Evolutionary conservation across 208 protist genomes (phyloP), one percentile per base, ranked within the genome.

Genomic region (Wallacemonas collosoma): DNA sequence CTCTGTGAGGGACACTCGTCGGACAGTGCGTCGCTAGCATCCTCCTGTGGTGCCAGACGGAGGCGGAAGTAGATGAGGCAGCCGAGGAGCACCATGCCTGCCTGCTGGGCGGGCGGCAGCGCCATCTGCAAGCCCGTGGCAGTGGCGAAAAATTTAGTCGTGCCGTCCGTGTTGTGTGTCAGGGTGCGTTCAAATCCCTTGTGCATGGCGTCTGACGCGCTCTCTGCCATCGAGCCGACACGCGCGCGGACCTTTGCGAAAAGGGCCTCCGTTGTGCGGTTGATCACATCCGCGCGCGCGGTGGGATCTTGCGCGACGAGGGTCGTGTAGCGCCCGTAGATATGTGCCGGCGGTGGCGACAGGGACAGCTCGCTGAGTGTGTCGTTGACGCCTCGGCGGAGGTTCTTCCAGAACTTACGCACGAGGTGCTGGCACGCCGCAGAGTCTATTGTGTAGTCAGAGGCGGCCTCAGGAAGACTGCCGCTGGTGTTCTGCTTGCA

Each of bases 41-140:
- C 62, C 15, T 17, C 62, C 2, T 36, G 61, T 0, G 71, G 54
- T 12, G 44, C 56, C 55, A 91, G 73, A 61, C 84, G 77, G 40
- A 96, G 77, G 14, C 87, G 85, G 73, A 93, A 95, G 79, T 95
- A 96, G 50, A 94, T 15, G 35, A 96, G 71, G 54, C 79, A 84
- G 35, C 80, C 82, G 12, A 96, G 75, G 2, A 94, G 55, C 7
- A 92, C 72, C 44, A 96, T 66, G 9, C 81, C 86, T 1, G 86
- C 82, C 74, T 91, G 87, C 62, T 86, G 79, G 39, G 92, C 88
- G 9, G 78, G 51, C 2, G 88, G 89, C 39, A 91, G 80, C 26
- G 79, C 80, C 57, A 80, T 74, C 61, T 86, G 77, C 35, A 96
- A 79, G 5, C 85, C 88, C 48, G 78, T 88, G 7, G 78, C 77